Evolutionary conservation across 305 asterid species (phyloP).

Genomic region (Fraxinus sp.): DNA sequence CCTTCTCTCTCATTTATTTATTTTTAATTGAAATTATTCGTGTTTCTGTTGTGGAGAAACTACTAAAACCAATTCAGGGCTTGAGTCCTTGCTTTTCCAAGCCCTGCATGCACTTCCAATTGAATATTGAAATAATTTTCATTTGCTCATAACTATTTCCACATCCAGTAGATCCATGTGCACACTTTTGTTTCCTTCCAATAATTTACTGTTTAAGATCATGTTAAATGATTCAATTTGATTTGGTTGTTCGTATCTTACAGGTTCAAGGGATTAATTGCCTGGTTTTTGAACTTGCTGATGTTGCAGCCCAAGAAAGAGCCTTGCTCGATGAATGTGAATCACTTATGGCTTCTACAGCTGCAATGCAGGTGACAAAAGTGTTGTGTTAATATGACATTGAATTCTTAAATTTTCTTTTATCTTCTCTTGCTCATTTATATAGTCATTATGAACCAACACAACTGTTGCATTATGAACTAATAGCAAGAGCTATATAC

Average conservation of each 20-base stretch:
- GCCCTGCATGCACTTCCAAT: neutral
- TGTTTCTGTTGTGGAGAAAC: neutral
- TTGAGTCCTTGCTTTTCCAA: neutral
- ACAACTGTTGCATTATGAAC: neutral
- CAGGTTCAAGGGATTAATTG: slow-evolving; percentile 72
- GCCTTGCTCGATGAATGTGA: slow-evolving; percentile 79
- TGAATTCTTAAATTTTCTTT: neutral
- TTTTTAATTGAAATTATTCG: neutral
- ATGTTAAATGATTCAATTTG: neutral
- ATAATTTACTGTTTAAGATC: neutral
- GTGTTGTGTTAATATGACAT: neutral
- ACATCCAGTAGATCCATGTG: neutral
- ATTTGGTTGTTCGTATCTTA: neutral
- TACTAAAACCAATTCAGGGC: neutral
- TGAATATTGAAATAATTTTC: slow-evolving; percentile 1
- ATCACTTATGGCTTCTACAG: slow-evolving; percentile 53
- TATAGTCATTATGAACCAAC: neutral
- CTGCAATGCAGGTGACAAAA: slow-evolving; percentile 69
- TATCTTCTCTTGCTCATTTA: neutral
- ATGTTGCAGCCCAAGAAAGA: slow-evolving; percentile 71
- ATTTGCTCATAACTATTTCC: neutral
- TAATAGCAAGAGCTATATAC: neutral
- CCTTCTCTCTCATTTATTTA: neutral
- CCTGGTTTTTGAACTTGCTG: slow-evolving; percentile 74
- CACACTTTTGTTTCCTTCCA: neutral